Conservation (phyloP, 257 asterid genomes). For the Echium plantagineum region DNA sequence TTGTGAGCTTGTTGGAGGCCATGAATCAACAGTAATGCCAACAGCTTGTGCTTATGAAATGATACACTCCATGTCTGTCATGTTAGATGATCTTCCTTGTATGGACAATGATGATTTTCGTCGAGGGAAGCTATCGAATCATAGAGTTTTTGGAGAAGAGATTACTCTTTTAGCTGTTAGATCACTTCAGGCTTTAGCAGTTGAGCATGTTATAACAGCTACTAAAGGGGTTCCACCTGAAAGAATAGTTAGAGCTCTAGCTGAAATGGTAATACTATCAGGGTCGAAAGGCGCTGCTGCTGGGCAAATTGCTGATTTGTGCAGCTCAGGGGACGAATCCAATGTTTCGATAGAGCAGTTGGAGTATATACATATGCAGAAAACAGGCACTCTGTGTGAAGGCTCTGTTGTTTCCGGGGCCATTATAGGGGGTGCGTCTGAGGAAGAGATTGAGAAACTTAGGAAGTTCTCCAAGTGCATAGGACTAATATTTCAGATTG, state of each 20-base stretch:
- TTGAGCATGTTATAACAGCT: conserved; percentile 8
- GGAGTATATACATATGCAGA: conserved; percentile 60
- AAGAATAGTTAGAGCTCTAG: background rate
- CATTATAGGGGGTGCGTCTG: conserved; percentile 51
- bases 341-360: conserved; percentile 37
- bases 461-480: conserved; percentile 50
- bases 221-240: background rate
- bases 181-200: background rate
- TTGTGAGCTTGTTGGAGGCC: conserved; percentile 20
- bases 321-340: conserved; percentile 27
- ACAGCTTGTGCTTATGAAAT: conserved; percentile 3
- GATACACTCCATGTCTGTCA: conserved; percentile 5
- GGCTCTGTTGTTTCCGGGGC: conserved; percentile 69
- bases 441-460: conserved; percentile 36
- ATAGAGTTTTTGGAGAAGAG: conserved; percentile 9
- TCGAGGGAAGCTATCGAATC: conserved; percentile 8
- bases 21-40: conserved; percentile 9
- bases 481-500: conserved; percentile 66
- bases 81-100: conserved; percentile 12
- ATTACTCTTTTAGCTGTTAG: conserved; percentile 7
- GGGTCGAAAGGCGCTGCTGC: conserved; percentile 71
- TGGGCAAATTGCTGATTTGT: conserved; percentile 63
- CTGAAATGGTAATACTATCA: conserved; percentile 49
- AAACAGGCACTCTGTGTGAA: conserved; percentile 61
- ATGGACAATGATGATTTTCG: conserved; percentile 14